Percentiles rank a stretch among this genome's conserved stretches.
These are phyloP conservation scores for Blastobotrys raffinosifermentans DNA, from an alignment of 1,139 yeast genomes.

Conservation along the genomic window DNA sequence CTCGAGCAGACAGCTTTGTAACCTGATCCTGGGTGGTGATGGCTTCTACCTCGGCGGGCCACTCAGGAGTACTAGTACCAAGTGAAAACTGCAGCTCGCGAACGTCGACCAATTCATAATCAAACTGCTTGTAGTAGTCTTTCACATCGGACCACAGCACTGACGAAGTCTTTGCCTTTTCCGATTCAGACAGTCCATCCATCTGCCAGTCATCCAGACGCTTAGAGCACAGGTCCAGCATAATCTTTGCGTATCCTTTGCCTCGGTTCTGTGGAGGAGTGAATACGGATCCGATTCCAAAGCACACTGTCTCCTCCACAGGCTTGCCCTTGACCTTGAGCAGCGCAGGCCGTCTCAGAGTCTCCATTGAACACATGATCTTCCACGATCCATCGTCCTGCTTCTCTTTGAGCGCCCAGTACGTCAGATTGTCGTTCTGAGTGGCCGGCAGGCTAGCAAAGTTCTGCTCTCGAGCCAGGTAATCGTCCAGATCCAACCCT, in stretches of 20 bases:
- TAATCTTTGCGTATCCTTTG: conserved; percentile 55
- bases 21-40: conserved; percentile 33
- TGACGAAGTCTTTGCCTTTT: conserved; percentile 38
- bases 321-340: conserved; percentile 23
- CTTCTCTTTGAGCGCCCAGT: conserved; percentile 27
- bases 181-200: conserved; percentile 28
- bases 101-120: conserved; percentile 40
- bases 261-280: conserved; percentile 55
- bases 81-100: conserved; percentile 24
- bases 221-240: conserved; percentile 42
- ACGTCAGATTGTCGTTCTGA: conserved; percentile 19
- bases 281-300: conserved; percentile 61
- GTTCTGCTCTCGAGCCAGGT: conserved; percentile 26
- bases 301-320: conserved; percentile 36
- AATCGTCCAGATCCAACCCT: conserved; percentile 23
- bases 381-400: conserved; percentile 18
- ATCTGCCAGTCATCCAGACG: conserved; percentile 37
- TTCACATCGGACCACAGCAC: conserved; percentile 70
- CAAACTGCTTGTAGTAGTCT: conserved; percentile 54
- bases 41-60: conserved; percentile 22
- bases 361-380: conserved; percentile 44
- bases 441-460: conserved; percentile 16
- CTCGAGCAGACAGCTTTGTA: conserved; percentile 30
- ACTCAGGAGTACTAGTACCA: conserved; percentile 4
- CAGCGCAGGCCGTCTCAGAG: conserved; percentile 41